Evolutionary conservation across 2,329 filamentous ascomycete genomes (phyloP), one percentile per base, ranked within the genome.

Genomic region (Seiridium unicorne): DNA sequence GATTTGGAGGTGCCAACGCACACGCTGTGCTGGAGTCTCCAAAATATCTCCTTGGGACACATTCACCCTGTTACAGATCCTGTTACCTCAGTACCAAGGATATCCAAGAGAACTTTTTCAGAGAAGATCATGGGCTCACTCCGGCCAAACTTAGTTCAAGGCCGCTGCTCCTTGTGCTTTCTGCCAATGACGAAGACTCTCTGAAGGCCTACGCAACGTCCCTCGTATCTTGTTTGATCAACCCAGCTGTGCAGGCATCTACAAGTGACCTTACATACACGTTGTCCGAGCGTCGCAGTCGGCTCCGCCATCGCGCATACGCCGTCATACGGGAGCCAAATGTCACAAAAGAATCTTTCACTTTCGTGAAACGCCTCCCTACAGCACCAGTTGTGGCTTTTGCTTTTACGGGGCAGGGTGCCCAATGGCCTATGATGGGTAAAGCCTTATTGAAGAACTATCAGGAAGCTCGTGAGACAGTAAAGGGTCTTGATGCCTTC

Each of bases 1-100:
- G 60, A 11, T 7, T 56, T 48, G 60, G 60, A 1, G 60, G 60
- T 32, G 44, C 42, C 2, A 61, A 61, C 35, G 51, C 60, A 1
- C 56, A 61, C 26, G 60, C 54, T 5, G 40, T 51, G 11, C 13
- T 59, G 18, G 57, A 56, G 36, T 36, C 31, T 3, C 48, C 48
- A 11, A 32, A 38, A 26, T 32, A 34, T n/a, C 32, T 32, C 31
- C 51, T 54, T 26, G 8, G 8, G 13, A 9, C 44, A 10, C 13
- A 46, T 9, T 3, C 7, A 46, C 44, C 7, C 13, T 2, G 13
- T 11, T 18, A 46, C 44, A 46, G 13, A 46, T 46, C 44, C 7
- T 46, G 44, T 46, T 46, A 11, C 13, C 13, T 46, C 7, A 46
- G 8, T 13, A 46, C 6, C 13, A 18, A 46, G 7, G 34, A 51